phyloP scores from a whole-genome alignment of 108 stramenopile species.

The Discostella stelligeroides region DNA sequence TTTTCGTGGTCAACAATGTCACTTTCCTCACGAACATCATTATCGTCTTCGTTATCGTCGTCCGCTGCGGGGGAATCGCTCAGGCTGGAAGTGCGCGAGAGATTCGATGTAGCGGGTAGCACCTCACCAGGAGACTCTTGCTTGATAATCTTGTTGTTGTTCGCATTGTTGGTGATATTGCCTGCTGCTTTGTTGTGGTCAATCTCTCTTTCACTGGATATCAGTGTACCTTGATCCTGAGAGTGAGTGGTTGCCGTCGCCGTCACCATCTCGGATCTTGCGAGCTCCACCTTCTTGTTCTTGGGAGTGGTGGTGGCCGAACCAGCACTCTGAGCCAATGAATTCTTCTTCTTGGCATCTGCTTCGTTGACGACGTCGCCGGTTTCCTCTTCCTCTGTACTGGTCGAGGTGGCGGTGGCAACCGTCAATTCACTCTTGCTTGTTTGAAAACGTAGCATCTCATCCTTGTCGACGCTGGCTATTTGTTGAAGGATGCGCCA shows the following conservation, averaged over 20 bases:
- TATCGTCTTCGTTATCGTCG: too few relatives aligned
- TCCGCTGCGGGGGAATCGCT: conserved; percentile 8
- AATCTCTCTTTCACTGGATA: neutral
- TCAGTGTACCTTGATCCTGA: too few relatives aligned
- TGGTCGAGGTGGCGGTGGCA: conserved; percentile 17
- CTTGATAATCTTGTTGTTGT: neutral
- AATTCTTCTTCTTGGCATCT: neutral
- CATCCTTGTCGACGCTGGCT: conserved; percentile 65
- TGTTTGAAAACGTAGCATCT: conserved; percentile 35
- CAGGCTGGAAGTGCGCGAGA: conserved; percentile 7
- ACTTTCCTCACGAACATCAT: neutral
- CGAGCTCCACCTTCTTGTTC: neutral
- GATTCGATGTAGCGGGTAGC: neutral
- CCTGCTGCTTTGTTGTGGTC: too few relatives aligned
- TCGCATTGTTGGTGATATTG: neutral
- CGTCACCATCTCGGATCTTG: neutral
- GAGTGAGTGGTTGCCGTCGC: neutral
- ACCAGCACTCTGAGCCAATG: neutral
- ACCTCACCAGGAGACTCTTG: neutral
- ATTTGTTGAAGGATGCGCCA: conserved; percentile 74
- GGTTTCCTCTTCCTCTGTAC: neutral
- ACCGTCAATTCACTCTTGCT: conserved; percentile 38
- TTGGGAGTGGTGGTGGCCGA: neutral
- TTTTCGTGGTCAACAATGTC: neutral
- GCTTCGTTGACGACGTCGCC: conserved; percentile 15